Percentiles rank a stretch among this genome's conserved stretches.
These are phyloP conservation scores for Mortierella hygrophila DNA, from an alignment of 192 early-diverging fungal genomes.

Conservation along the genomic window DNA sequence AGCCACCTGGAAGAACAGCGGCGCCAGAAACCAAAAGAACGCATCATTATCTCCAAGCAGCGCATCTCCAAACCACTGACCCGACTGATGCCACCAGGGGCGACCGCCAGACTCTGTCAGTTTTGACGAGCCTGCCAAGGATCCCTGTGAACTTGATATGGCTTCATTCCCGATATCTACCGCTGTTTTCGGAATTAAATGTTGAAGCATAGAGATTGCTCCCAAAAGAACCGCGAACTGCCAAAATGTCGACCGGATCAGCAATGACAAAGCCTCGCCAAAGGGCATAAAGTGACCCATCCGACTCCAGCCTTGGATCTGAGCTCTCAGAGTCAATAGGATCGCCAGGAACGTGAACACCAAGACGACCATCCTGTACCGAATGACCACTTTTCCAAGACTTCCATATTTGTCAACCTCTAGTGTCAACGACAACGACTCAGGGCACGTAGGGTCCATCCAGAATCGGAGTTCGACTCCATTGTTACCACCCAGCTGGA, in stretches of 20 bases:
- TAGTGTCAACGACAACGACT: slow-evolving; percentile 61
- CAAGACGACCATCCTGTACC: slow-evolving; percentile 78
- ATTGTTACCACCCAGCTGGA: slow-evolving; percentile 19
- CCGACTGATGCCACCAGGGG: neutral
- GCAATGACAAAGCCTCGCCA: slow-evolving; percentile 6
- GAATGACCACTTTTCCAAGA: slow-evolving; percentile 74
- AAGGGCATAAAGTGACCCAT: slow-evolving; percentile 29
- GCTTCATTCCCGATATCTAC: slow-evolving; percentile 37
- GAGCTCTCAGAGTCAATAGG: slow-evolving; percentile 63
- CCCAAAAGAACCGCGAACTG: slow-evolving; percentile 51
- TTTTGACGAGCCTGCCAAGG: neutral
- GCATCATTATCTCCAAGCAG: slow-evolving; percentile 62
- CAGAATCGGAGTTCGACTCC: slow-evolving; percentile 66
- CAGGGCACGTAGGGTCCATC: slow-evolving; percentile 65
- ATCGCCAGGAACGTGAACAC: slow-evolving; percentile 77
- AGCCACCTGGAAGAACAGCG: slow-evolving; percentile 59
- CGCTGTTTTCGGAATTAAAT: slow-evolving; percentile 19
- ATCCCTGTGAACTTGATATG: neutral
- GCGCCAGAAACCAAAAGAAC: slow-evolving; percentile 68
- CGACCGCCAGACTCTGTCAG: neutral
- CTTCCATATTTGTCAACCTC: slow-evolving; percentile 77
- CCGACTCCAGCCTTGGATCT: slow-evolving; percentile 56
- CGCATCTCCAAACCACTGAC: slow-evolving; percentile 45
- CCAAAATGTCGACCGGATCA: slow-evolving; percentile 42
- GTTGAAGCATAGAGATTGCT: slow-evolving; percentile 53